Evolutionary conservation across 768 basidiomycete species (phyloP), one percentile per base, ranked within the genome.

Genomic region (Rhizopogon vesiculosus): DNA sequence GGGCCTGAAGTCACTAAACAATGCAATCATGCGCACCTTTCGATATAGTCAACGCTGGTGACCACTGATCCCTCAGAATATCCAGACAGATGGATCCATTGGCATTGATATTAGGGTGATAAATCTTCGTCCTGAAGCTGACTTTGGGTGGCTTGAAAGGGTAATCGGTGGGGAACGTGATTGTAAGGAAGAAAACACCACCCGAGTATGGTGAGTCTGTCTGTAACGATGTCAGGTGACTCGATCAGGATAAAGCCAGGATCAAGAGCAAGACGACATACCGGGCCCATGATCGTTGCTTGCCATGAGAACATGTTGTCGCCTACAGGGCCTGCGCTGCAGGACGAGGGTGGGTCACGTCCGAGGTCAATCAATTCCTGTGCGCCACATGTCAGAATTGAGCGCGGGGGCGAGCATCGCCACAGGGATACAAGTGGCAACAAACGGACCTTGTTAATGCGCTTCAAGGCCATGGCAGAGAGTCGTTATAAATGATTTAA

Each of bases 111-210:
- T 98, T 98, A 38, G 96, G 96, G 75, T 98, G 96, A 74, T 98
- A 98, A 66, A 98, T 98, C 90, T 97, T 98, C 69, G 97, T 98
- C 63, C 93, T 96, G 75, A 99, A 99, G 79, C 89, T 89, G 76
- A 99, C 93, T 84, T 99, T 99, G 75, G 97, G 97, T 42, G 97
- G 97, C 78, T 98, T 98, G 88, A 98, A 98, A 25, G 97, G 97
- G 79, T 99, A 99, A 74, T 99, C 96, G 74, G 90, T 92, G 45
- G 93, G 92, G 82, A 94, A 94, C 43, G 81, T 84, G 71, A 96
- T 94, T 48, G 88, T 87, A 45, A 95, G 85, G 89, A 98, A 98
- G 81, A 99, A 99, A 54, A 99, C 97, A 71, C 97, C 97, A 66
- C 97, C 97, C 33, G 96, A 86, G 70, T 99, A 99, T 29, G 97